Conservation (phyloP, 164 flowering plant species). For the Vitis amurensis region DNA sequence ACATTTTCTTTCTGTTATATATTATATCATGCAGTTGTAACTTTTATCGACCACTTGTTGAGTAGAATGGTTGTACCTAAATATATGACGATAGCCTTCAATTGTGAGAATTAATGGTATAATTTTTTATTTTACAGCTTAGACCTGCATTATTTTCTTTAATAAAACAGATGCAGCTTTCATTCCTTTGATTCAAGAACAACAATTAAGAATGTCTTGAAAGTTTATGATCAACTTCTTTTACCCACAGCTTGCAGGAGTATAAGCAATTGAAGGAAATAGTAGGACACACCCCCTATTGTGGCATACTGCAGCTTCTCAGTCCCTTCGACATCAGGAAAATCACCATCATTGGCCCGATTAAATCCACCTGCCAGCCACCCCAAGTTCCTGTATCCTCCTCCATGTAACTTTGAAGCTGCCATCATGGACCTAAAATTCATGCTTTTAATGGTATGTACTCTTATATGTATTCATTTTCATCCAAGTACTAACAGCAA, state of each 20-base stretch:
- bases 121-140: too few species aligned
- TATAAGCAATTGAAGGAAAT: constrained; percentile 65
- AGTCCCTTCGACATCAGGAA: constrained; percentile 61
- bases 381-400: constrained; percentile 72
- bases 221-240: not conserved
- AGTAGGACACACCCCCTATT: constrained; percentile 81
- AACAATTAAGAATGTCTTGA: too few species aligned
- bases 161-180: too few species aligned
- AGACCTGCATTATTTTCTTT: too few species aligned
- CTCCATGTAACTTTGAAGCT: constrained; percentile 43
- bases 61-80: too few species aligned
- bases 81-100: too few species aligned
- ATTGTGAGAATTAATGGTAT: too few species aligned
- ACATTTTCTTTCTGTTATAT: too few species aligned
- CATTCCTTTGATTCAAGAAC: too few species aligned
- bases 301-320: constrained; percentile 88
- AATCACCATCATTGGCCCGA: constrained; percentile 58
- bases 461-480: not conserved
- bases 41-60: too few species aligned
- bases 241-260: constrained; percentile 56
- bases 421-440: constrained; percentile 69
- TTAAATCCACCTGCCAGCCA: constrained; percentile 87
- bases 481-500: too few species aligned
- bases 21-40: too few species aligned
- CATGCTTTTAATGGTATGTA: not conserved